Evolutionary conservation across 768 basidiomycete genomes (phyloP).

Genomic region (Dendrothele bispora): DNA sequence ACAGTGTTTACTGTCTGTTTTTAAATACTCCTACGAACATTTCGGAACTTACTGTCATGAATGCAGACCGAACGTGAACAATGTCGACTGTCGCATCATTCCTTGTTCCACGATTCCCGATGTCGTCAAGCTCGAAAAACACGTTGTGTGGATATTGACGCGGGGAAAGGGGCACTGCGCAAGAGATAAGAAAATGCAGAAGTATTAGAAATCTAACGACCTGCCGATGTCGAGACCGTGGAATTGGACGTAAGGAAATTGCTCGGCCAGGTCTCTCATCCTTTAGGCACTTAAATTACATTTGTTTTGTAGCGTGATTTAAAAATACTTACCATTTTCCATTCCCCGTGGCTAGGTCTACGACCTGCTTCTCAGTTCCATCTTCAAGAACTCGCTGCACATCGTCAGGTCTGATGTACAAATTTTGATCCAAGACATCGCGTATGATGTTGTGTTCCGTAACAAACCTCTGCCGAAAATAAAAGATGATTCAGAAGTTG

Average conservation of each 20-base stretch:
- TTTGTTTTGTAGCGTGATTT: slow-evolving; percentile 16
- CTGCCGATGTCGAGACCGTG: slow-evolving; percentile 77
- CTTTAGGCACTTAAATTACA: slow-evolving; percentile 35
- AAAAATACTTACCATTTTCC: slow-evolving; percentile 60
- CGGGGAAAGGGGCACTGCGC: slow-evolving; percentile 69
- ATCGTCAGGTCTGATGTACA: slow-evolving; percentile 59
- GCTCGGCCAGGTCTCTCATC: slow-evolving; percentile 71
- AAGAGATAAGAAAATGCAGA: slow-evolving; percentile 9
- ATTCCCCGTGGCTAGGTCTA: slow-evolving; percentile 79
- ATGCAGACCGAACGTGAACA: slow-evolving; percentile 61
- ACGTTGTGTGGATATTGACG: slow-evolving; percentile 61
- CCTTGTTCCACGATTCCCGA: slow-evolving; percentile 54
- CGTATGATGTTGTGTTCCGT: slow-evolving; percentile 49
- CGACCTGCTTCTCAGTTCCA: slow-evolving; percentile 47
- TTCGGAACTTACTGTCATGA: slow-evolving; percentile 57
- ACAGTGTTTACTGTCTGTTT: slow-evolving; percentile 6
- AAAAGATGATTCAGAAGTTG: no score
- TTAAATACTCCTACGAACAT: neutral
- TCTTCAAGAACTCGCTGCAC: slow-evolving; percentile 44
- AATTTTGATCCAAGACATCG: slow-evolving; percentile 52
- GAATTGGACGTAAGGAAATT: slow-evolving; percentile 65
- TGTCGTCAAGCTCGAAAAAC: slow-evolving; percentile 66
- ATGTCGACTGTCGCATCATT: slow-evolving; percentile 57
- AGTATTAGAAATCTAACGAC: slow-evolving; percentile 19
- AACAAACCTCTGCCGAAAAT: slow-evolving; percentile 47